A percentile compares a stretch with the other conserved stretches of the same genome.
Conservation (phyloP, 768 basidiomycete genomes). For the Boletus tomentosulus region DNA sequence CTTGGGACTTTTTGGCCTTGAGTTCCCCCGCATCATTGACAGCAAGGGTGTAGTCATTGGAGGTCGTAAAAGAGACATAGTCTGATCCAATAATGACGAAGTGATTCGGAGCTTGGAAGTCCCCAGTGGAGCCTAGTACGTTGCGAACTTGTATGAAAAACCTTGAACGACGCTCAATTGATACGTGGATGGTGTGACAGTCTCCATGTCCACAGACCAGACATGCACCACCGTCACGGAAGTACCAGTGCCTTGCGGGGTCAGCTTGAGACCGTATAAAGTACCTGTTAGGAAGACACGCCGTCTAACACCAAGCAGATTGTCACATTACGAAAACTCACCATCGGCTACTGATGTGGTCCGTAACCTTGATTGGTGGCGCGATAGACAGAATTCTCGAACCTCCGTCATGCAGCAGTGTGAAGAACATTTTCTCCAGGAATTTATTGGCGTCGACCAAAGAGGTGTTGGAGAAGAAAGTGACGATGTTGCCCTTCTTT, state of each 20-base stretch:
- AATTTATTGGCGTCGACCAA: not conserved
- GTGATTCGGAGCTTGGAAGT: not conserved
- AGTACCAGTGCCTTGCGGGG: constrained; percentile 3
- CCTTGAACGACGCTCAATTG: not conserved
- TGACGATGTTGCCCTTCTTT: not conserved
- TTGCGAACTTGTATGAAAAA: constrained; percentile 1
- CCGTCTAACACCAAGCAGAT: not conserved
- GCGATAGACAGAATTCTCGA: not conserved
- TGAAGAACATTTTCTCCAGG: constrained; percentile 1
- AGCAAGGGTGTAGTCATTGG: not conserved
- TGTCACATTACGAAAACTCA: not conserved
- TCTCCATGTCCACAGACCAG: not conserved
- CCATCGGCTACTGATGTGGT: constrained; percentile 2
- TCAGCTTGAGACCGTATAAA: not conserved
- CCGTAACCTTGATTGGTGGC: not conserved
- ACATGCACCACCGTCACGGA: not conserved
- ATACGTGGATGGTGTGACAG: not conserved
- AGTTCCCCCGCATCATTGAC: not conserved
- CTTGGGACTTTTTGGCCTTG: not conserved
- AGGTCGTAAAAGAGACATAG: not conserved
- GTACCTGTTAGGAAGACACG: not conserved
- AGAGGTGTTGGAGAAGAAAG: not conserved
- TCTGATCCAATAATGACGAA: constrained; percentile 1
- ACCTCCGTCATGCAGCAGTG: not conserved
- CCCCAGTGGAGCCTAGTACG: too few relatives aligned